phyloP scores from a whole-genome alignment of 2,329 filamentous ascomycete species.

The Phoma sp. region DNA sequence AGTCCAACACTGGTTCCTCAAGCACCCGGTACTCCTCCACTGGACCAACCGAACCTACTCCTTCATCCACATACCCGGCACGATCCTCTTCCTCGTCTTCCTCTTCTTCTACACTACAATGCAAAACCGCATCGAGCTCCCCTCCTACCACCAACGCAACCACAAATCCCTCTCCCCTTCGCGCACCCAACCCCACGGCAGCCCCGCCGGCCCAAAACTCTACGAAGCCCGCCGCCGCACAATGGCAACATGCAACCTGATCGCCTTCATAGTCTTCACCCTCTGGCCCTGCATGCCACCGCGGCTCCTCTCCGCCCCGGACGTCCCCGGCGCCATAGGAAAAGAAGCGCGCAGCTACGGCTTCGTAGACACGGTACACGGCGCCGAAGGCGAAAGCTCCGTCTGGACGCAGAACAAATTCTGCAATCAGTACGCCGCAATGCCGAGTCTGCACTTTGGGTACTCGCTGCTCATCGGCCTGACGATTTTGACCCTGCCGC shows the following conservation, averaged over 20 bases:
- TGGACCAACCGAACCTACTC: conserved; percentile 78
- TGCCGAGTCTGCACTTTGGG: conserved; percentile 78
- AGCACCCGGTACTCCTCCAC: conserved; percentile 63
- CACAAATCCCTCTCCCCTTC: conserved; percentile 26
- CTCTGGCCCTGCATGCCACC: conserved; percentile 68
- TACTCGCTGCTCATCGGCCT: conserved; percentile 76
- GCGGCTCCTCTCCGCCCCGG: conserved; percentile 60
- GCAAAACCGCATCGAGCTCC: conserved; percentile 56
- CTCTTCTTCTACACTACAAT: conserved; percentile 75
- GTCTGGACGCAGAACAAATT: conserved; percentile 77
- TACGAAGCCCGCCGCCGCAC: conserved; percentile 64
- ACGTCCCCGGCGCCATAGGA: conserved; percentile 62
- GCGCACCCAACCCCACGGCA: conserved; percentile 30
- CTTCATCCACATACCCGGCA: conserved; percentile 79
- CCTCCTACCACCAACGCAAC: conserved; percentile 48
- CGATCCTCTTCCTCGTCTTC: conserved; percentile 71
- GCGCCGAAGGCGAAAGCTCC: conserved; percentile 65
- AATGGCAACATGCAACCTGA: conserved; percentile 64
- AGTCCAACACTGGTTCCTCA: conserved; percentile 65
- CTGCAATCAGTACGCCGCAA: conserved; percentile 79
- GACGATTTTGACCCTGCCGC: conserved; percentile 70
- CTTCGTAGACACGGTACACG: conserved; percentile 66
- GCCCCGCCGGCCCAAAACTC: conserved; percentile 57
- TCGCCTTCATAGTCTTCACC: conserved; percentile 66
- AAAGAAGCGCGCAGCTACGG: conserved; percentile 65